Base-by-base conservation (phyloP, 2,329 filamentous ascomycete genomes). In the Exophiala viscosa region DNA sequence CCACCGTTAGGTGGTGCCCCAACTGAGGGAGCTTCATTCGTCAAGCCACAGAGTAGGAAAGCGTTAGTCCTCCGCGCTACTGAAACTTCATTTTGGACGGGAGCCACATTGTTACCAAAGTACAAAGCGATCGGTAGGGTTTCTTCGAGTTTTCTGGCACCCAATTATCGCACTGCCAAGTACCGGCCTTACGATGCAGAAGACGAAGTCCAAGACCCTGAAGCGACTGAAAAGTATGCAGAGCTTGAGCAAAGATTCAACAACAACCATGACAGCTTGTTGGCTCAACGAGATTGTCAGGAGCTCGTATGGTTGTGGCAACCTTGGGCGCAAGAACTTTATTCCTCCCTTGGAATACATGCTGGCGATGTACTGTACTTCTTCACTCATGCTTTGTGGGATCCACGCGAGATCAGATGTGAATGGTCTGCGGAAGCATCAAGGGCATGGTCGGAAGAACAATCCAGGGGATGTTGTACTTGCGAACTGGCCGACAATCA, bases 81-180 rank as follows among this genome's bases (percentile, higher is more conserved):
- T 36, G 32, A 38, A 31, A 38, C 11, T 9, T 34, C 36, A 31
- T 51, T 51, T 18, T 28, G 15, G n/a, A 51, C 44, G 2, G 44
- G 17, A 10, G 45, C 32, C 17, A 39, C 20, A 28, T 13, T 51
- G 5, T 41, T 62, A 11, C 60, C 60, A 7, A 60, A 56, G 39
- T 61, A 60, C 42, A 59, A 58, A 43, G 52, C 56, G 23, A 61
- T 63, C 20, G 60, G 58, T 10, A 48, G 58, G 31, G 41, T 63
- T 4, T 48, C 50, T 9, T 34, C 52, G 5, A 63, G 52, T 38
- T 55, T 61, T 35, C 56, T 63, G 14, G 59, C 61, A 14, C 55
- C 52, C 9, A 61, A 61, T 34, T 46, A 50, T 39, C 54, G 53
- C 13, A 61, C 54, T 11, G 47, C 57, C 17, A 59, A 57, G 45